Evolutionary conservation across 495 filamentous ascomycete species (phyloP), one percentile per base, ranked within the genome.

Genomic region (Sordaria brevicollis): DNA sequence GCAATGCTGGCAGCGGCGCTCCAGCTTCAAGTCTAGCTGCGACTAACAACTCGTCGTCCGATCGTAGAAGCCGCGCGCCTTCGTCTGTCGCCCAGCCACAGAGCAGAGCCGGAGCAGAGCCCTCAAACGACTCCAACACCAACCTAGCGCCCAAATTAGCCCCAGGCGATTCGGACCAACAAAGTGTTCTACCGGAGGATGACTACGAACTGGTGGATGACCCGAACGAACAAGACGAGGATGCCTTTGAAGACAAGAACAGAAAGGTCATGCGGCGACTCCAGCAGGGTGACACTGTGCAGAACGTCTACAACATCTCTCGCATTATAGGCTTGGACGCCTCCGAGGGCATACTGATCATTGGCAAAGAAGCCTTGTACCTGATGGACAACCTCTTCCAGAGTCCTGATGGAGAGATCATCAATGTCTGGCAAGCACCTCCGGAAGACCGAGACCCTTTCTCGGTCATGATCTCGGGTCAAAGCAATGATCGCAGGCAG

Each of bases 301-400:
- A 96, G 75, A 89, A 91, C 72, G 92, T 97, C 7, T 95, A 92
- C 83, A 99, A 99, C 75, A 89, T 97, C 69, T 97, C 95, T 54
- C 88, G 96, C 9, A 92, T 99, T 66, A 89, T 97, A 67, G 95
- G 95, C 9, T 83, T 99, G 5, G 94, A 98, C 73, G 94, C 94
- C 25, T 88, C 89, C 67, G 95, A 99, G 78, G 95, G 96, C 21
- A 87, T 99, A 19, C 80, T 98, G 71, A 93, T 98, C 65, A 80
- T 97, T 70, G 95, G 96, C n/a, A 97, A 96, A 78, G 89, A 92
- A 70, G 90, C 88, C 69, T 86, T 99, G 43, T 99, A 99, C 78
- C 90, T 99, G 66, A 89, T 97, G 71, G 95, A 99, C 77, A 92
- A 92, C 75, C 92, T 95, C 74, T 97, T 99, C 79, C 94, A 97